Base-by-base conservation (phyloP, 176 grass and related monocot species). In the Oropetium thomaeum region DNA sequence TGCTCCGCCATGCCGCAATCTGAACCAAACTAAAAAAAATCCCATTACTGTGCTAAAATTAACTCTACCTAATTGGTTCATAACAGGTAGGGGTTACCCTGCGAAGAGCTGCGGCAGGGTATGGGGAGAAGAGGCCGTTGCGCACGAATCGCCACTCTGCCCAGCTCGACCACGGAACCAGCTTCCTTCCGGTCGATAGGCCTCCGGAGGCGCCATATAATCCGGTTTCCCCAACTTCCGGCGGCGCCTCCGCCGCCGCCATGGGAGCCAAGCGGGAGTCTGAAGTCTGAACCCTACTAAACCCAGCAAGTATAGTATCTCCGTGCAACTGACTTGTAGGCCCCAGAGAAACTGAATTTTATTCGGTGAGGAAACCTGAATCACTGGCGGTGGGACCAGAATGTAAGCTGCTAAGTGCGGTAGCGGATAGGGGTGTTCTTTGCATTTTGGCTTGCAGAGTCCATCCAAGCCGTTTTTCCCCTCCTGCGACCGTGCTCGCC, bases 131-230 rank as follows among this genome's bases (percentile, higher is more conserved):
- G 70, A 98, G 84, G 51, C 69, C 81, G 58, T 90, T 79, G 58
- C 87, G 83, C 61, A 98, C 91, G 55, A 90, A 82, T 35, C 82
- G 65, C 96, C 96, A 98, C 72, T 95, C 91, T 8, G 63, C 82
- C 96, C 96, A 99, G 78, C 82, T 95, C 52, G 91, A 88, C 96
- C 96, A 99, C 0, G 96, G 91, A 12, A 95, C 96, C 70, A 99
- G 84, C 86, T 90, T 99, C 84, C 88, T 75, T 17, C 84, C 89
- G 15, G 84, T 75, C 34, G 71, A 86, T 49, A 88, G 89, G 27
- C 75, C 80, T 44, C 73, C 47, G 10, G 17, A 30, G 31, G 35
- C 39, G 8, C 29, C 79, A 67, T 53, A 15, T n/a, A 14, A 35
- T 23, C 45, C 82, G 13, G 68, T 44, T 28, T 10, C 22, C 52